phyloP scores from a whole-genome alignment of 768 basidiomycete species.

The Podaxis sp. region DNA sequence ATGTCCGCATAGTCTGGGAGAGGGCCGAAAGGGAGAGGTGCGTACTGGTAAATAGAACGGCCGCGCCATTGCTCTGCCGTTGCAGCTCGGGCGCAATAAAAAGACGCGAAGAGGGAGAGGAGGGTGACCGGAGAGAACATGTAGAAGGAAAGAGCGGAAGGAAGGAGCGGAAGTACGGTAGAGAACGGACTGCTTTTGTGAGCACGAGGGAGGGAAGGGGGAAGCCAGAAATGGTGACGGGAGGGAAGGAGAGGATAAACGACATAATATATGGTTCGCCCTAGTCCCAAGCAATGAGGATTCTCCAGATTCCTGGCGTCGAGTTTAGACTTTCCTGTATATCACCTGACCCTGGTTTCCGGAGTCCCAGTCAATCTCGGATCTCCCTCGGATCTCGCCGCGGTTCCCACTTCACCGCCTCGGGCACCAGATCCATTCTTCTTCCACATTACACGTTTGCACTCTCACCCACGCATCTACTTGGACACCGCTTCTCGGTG shows the following conservation, averaged over 20 bases:
- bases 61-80: conserved; percentile 72
- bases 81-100: conserved; percentile 41
- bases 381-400: neutral
- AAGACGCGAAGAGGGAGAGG: conserved; percentile 12
- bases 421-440: neutral
- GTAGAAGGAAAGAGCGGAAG: conserved; percentile 21
- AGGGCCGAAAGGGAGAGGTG: neutral
- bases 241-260: neutral
- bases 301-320: neutral
- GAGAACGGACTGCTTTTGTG: neutral
- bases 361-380: neutral
- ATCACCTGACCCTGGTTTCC: conserved; percentile 6
- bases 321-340: neutral
- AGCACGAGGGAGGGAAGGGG: conserved; percentile 7
- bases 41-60: conserved; percentile 78
- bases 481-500: too few species aligned
- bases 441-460: neutral
- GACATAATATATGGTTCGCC: neutral
- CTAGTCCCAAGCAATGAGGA: neutral
- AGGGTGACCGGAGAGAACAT: conserved; percentile 19
- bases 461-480: neutral
- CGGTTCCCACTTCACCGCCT: neutral
- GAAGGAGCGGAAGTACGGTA: conserved; percentile 9
- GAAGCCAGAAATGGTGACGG: neutral
- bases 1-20: neutral